phyloP scores from a whole-genome alignment of 768 basidiomycete species.

The Cystobasidium onofrii region DNA sequence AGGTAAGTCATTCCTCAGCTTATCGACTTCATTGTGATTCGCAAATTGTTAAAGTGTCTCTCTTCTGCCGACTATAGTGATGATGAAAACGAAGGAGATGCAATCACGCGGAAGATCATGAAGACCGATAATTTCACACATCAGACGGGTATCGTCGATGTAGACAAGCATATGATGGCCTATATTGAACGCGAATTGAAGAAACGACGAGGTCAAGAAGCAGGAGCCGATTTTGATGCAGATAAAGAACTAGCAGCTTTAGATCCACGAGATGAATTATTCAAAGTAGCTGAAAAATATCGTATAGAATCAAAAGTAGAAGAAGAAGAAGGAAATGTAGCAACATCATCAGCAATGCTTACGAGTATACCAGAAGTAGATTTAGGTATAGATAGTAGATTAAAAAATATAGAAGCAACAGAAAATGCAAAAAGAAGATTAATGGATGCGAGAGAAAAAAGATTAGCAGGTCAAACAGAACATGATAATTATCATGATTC shows the following conservation, averaged over 20 bases:
- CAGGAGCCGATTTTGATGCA: slow-evolving; percentile 46
- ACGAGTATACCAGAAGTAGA: slow-evolving; percentile 98
- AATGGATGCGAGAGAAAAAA: slow-evolving; percentile 55
- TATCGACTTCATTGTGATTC: neutral
- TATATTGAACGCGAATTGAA: slow-evolving; percentile 92
- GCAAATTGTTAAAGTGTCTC: neutral
- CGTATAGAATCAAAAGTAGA: slow-evolving; percentile 44
- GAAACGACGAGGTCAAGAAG: slow-evolving; percentile 55
- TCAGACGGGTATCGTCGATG: slow-evolving; percentile 89
- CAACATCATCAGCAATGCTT: slow-evolving; percentile 87
- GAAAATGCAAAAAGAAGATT: slow-evolving; percentile 88
- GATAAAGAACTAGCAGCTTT: slow-evolving; percentile 38
- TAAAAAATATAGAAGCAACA: slow-evolving; percentile 94
- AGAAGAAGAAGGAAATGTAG: slow-evolving; percentile 81
- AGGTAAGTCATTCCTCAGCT: slow-evolving; percentile 16
- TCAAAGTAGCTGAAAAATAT: slow-evolving; percentile 57
- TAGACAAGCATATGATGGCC: slow-evolving; percentile 99
- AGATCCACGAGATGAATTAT: slow-evolving; percentile 72
- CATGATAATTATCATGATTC: slow-evolving; percentile 48
- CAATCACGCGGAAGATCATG: slow-evolving; percentile 39
- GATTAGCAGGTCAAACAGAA: slow-evolving; percentile 46
- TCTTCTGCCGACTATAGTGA: neutral
- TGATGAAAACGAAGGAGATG: slow-evolving; percentile 31
- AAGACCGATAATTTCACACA: slow-evolving; percentile 81
- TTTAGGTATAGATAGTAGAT: slow-evolving; percentile 85